Conservation (phyloP, 805 yeast genomes). For the Brettanomyces naardenensis region DNA sequence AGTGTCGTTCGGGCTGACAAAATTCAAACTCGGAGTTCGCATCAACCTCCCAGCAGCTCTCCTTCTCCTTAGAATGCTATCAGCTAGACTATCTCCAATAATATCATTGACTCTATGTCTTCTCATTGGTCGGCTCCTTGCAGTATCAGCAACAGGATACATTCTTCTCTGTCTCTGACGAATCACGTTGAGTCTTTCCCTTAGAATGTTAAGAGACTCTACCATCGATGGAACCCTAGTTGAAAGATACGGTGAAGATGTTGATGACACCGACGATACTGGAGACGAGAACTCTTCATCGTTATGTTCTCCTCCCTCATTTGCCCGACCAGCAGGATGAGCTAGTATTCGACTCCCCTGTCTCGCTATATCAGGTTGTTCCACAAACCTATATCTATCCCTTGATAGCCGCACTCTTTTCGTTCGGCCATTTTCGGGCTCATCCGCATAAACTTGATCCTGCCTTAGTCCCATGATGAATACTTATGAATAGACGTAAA, state of each 20-base stretch:
- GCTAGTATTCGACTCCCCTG: not conserved
- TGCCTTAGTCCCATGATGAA: not conserved
- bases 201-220: not conserved
- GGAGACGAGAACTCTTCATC: not conserved
- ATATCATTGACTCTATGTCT: not conserved
- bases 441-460: not conserved
- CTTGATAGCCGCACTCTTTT: not conserved
- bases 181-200: not conserved
- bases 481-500: too few relatives aligned
- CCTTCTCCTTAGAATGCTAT: not conserved
- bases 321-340: not conserved
- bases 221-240: not conserved
- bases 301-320: not conserved
- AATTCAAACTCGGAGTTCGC: not conserved
- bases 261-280: not conserved
- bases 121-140: slow-evolving; percentile 1
- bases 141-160: too few relatives aligned
- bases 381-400: not conserved
- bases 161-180: slow-evolving; percentile 1
- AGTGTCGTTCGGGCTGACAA: too few relatives aligned
- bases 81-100: not conserved
- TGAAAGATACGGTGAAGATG: not conserved
- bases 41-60: slow-evolving; percentile 1
- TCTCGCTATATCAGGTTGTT: not conserved
- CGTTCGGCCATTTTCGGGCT: not conserved